A percentile compares a stretch with the other conserved stretches of the same genome.
phyloP scores from a whole-genome alignment of 2,329 filamentous ascomycete species.

The Arthroderma sp. region DNA sequence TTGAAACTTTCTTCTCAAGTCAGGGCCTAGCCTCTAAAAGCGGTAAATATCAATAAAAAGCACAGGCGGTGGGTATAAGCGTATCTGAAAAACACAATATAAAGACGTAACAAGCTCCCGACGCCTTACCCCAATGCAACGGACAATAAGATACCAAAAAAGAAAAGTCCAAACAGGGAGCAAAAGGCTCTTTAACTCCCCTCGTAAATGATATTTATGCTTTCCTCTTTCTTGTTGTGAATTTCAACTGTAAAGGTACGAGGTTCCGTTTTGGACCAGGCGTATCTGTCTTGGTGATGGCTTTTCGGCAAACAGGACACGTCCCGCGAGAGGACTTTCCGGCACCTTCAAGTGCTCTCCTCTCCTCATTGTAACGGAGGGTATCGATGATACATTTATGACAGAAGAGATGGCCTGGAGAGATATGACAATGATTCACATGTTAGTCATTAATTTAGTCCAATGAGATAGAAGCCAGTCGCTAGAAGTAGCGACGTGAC shows the following conservation, averaged over 20 bases:
- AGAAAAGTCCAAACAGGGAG: not conserved
- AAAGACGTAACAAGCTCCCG: no score
- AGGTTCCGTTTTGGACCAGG: constrained; percentile 24
- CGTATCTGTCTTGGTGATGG: constrained; percentile 24
- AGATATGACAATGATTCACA: not conserved
- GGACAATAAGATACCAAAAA: not conserved
- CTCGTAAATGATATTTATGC: no score
- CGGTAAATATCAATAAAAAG: no score
- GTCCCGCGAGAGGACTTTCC: constrained; percentile 24
- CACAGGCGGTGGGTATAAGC: no score
- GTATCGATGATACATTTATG: constrained; percentile 50
- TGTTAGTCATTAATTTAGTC: no score
- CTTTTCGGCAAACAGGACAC: constrained; percentile 34
- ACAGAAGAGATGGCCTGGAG: constrained; percentile 49
- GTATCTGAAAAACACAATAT: no score
- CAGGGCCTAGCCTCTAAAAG: no score
- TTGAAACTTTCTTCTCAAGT: no score
- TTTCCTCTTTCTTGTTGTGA: constrained; percentile 19
- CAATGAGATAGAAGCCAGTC: no score
- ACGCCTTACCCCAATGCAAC: no score
- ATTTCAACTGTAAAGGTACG: constrained; percentile 26
- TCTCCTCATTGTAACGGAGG: constrained; percentile 43
- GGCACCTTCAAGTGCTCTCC: constrained; percentile 23
- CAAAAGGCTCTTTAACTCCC: not conserved
- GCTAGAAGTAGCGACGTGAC: not conserved